Evolutionary conservation across 495 filamentous ascomycete genomes (phyloP), one percentile per base, ranked within the genome.

Genomic region (Hypoxylon cercidicola): DNA sequence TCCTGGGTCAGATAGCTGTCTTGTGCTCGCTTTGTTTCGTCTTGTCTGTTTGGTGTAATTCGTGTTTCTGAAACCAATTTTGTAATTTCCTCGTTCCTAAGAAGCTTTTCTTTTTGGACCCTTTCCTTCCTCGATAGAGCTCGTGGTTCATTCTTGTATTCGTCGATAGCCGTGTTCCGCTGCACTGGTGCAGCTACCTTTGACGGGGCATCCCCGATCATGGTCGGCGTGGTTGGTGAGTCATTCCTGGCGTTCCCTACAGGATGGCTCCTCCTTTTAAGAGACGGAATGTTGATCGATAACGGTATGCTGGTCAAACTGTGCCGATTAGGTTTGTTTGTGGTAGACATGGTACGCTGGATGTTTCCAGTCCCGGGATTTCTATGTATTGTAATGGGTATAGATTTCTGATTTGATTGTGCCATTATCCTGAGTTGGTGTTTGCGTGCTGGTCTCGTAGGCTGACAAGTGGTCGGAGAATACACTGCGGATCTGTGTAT

Each of bases 31-130:
- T 6, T 11, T 15, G 15, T 37, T 18, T 34, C 20, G 9, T 16
- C n/a, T 48, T n/a, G 1, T 21, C 2, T 25, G n/a, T 56, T 62
- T 1, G 53, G 55, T 13, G 54, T 37, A 20, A 43, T 53, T 1
- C 66, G 46, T 11, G 58, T 63, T 20, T 46, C 66, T 3, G 64
- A 65, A 16, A 72, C 66, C 6, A 72, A 49, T 8, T 53, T 34
- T 6, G 54, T 62, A n/a, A 72, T 72, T 53, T 72, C 69, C 19
- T 69, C 49, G 23, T 72, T 66, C 28, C 52, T 66, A 4, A 60
- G 57, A 44, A 66, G 5, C 44, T 72, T 72, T 35, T 62, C 69
- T n/a, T 62, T 55, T 45, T 63, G 55, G 1, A 72, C 39, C 28
- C 69, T 40, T 25, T 66, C 66, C 25, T 35, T 63, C 20, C 61